phyloP scores from a whole-genome alignment of 441 rosid species.

The Populus tomentosa region DNA sequence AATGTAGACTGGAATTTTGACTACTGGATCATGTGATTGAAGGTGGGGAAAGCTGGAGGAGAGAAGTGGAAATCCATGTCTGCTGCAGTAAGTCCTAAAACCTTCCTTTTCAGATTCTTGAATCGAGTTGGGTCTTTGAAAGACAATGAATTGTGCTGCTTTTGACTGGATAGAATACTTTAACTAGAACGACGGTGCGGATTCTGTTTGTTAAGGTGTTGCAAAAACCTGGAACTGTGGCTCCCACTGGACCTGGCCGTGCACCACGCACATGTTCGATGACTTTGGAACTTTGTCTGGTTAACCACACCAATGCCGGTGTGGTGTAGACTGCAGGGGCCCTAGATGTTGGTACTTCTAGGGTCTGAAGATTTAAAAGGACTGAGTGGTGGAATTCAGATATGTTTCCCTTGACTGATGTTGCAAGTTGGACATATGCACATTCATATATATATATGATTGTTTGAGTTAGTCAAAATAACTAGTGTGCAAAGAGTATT shows the following conservation, averaged over 20 bases:
- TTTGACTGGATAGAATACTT: not conserved
- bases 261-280: not conserved
- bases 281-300: not conserved
- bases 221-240: constrained; percentile 5
- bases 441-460: too few relatives aligned
- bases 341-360: not conserved
- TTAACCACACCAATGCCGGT: not conserved
- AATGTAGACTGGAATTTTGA: constrained; percentile 1
- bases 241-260: not conserved
- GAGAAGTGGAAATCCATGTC: constrained; percentile 90
- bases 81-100: constrained; percentile 43
- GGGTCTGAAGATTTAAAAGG: constrained; percentile 1
- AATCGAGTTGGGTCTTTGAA: not conserved
- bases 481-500: not conserved
- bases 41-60: constrained; percentile 98
- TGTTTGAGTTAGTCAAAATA: not conserved
- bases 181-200: not conserved
- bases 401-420: not conserved
- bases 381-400: not conserved
- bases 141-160: not conserved
- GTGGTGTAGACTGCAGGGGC: not conserved
- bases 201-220: constrained; percentile 17
- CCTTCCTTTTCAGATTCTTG: not conserved
- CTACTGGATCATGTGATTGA: constrained; percentile 11
- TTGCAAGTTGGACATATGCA: not conserved